Evolutionary conservation across 768 basidiomycete genomes (phyloP), one percentile per base, ranked within the genome.

Genomic region (Rhizopogon sp.): DNA sequence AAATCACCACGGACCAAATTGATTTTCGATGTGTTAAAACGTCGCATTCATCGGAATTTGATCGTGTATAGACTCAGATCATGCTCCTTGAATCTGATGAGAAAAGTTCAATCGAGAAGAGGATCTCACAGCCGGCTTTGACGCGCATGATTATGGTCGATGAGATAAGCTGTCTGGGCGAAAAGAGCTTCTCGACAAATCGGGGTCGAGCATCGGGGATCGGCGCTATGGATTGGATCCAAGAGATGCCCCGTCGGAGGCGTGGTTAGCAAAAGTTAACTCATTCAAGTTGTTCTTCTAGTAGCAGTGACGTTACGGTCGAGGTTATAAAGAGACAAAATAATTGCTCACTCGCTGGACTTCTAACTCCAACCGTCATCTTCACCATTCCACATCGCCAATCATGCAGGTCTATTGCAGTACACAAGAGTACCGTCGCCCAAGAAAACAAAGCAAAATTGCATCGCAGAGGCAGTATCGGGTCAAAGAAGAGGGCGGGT

Each of bases 401-500:
- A 10, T 14, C 35, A 49, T 49, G 47, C 47, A 49, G 5, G 20
- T 49, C 33, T 37, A 49, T 35, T 35, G 20, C 14, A 9, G 9
- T 11, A 8, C 8, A 20, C 47, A 49, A 49, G 13, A 14, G 11
- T 49, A 25, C 35, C 47, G 25, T 1, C 47, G 47, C 25, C 47
- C 47, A 0, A 39, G 28, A 16, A 56, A 43, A 40, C 50, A 39
- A 29, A 41, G 45, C 39, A 56, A 58, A 50, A 52, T 41, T 14
- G 43, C 50, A 37, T 67, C 67, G 2, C 67, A 70, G 22, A 56
- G 67, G 52, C 63, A 58, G 28, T 69, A 70, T 35, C 67, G 67
- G 16, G 62, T 59, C 49, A 68, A 68, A 53, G 66, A 70, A 52
- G 61, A 59, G 14, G 65, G 62, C 44, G 64, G 68, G 25, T 70